phyloP scores from a whole-genome alignment of 257 asterid species.

The Solanum appendiculatum region DNA sequence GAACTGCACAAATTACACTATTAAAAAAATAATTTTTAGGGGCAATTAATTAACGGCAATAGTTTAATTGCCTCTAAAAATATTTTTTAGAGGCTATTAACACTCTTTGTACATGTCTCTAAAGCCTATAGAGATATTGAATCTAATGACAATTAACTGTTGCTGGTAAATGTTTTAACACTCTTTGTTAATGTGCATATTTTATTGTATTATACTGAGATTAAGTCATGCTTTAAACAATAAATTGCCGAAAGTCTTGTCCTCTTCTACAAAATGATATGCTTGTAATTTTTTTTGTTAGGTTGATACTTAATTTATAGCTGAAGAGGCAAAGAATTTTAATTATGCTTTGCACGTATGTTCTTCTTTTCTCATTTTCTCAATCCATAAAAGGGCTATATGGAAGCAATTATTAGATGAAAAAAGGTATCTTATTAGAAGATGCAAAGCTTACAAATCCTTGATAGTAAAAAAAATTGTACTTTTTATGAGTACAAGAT shows the following conservation, averaged over 20 bases:
- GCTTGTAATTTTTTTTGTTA: not conserved
- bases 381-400: not conserved
- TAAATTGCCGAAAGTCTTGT: not conserved
- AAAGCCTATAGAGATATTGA: accelerated
- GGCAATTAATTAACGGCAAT: no score
- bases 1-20: no score
- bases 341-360: not conserved
- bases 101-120: no score
- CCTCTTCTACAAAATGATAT: not conserved
- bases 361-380: not conserved
- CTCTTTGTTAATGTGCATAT: no score
- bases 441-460: not conserved
- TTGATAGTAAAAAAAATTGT: not conserved
- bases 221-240: not conserved
- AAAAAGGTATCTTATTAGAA: not conserved
- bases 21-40: no score
- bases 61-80: no score
- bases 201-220: not conserved
- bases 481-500: not conserved
- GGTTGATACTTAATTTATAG: not conserved
- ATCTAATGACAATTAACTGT: no score
- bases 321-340: not conserved
- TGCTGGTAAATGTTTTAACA: no score
- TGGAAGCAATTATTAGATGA: not conserved
- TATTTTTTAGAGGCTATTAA: no score